Percentiles rank a stretch among this genome's conserved stretches.
Conservation (phyloP, 257 asterid species). For the Jacaranda mimosifolia region DNA sequence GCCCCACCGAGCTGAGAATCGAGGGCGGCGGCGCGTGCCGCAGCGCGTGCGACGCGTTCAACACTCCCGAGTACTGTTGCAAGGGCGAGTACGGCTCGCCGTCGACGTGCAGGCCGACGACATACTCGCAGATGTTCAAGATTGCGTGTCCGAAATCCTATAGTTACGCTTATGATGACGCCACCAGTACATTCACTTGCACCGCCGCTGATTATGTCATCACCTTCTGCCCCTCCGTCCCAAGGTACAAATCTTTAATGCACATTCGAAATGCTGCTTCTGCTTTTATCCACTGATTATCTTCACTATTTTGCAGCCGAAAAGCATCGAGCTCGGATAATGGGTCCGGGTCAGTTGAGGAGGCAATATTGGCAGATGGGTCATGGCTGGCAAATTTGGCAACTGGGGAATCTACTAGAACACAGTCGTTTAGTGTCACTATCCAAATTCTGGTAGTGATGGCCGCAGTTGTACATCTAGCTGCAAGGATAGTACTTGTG, state of each 20-base stretch:
- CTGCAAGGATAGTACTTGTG: conserved; percentile 12
- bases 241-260: conserved; percentile 40
- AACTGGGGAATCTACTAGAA: conserved; percentile 48
- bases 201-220: conserved; percentile 59
- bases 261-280: neutral
- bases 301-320: conserved; percentile 32
- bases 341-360: conserved; percentile 43
- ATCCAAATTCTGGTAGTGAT: conserved; percentile 26
- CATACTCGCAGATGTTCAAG: conserved; percentile 65
- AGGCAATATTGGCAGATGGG: conserved; percentile 55
- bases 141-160: conserved; percentile 64
- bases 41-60: conserved; percentile 78
- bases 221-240: conserved; percentile 59
- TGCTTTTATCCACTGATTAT: neutral
- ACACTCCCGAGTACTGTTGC: conserved; percentile 63
- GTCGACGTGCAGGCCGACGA: conserved; percentile 58
- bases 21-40: conserved; percentile 65
- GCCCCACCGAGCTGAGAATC: conserved; percentile 58
- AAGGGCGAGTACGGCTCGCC: conserved; percentile 61
- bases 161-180: conserved; percentile 69
- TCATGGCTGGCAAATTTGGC: conserved; percentile 72
- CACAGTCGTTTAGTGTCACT: conserved; percentile 17
- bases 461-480: conserved; percentile 30
- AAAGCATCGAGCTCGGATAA: conserved; percentile 44
- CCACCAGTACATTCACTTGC: conserved; percentile 64